Conservation (phyloP, 2,329 filamentous ascomycete species). For the Alternaria atra region DNA sequence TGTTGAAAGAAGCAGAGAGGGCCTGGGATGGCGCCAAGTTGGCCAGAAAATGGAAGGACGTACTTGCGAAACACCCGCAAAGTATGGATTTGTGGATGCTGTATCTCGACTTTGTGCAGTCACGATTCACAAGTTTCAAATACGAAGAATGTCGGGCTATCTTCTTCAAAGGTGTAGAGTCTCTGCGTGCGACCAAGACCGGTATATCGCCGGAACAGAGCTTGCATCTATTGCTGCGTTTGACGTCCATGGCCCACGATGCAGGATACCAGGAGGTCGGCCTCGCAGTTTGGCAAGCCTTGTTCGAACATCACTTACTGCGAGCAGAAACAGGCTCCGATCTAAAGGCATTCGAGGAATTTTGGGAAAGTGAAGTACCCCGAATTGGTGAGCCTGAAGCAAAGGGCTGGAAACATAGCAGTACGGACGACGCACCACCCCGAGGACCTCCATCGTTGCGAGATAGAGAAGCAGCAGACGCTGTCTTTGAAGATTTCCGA, state of each 20-base stretch:
- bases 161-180: slow-evolving; percentile 66
- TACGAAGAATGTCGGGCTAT: slow-evolving; percentile 71
- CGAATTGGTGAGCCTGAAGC: slow-evolving; percentile 79
- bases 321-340: slow-evolving; percentile 61
- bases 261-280: slow-evolving; percentile 81
- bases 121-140: slow-evolving; percentile 70
- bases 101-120: slow-evolving; percentile 76
- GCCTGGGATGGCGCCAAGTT: slow-evolving; percentile 75
- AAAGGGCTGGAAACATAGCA: slow-evolving; percentile 73
- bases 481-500: slow-evolving; percentile 37
- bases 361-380: slow-evolving; percentile 86
- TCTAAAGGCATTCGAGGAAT: slow-evolving; percentile 66
- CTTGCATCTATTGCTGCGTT: slow-evolving; percentile 76
- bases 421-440: slow-evolving; percentile 23
- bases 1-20: slow-evolving; percentile 77
- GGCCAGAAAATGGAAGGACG: slow-evolving; percentile 70
- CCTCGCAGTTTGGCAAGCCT: slow-evolving; percentile 81
- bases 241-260: slow-evolving; percentile 78
- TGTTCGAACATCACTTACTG: slow-evolving; percentile 76
- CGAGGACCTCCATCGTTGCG: slow-evolving; percentile 11
- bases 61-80: slow-evolving; percentile 64
- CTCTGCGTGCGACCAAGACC: slow-evolving; percentile 33
- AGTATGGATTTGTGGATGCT: slow-evolving; percentile 75
- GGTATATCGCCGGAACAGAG: slow-evolving; percentile 22
- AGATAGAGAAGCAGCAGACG: slow-evolving; percentile 16